Evolutionary conservation across 139 green algal genomes (phyloP), one percentile per base, ranked within the genome.

Genomic region (Chlorella vulgaris): DNA sequence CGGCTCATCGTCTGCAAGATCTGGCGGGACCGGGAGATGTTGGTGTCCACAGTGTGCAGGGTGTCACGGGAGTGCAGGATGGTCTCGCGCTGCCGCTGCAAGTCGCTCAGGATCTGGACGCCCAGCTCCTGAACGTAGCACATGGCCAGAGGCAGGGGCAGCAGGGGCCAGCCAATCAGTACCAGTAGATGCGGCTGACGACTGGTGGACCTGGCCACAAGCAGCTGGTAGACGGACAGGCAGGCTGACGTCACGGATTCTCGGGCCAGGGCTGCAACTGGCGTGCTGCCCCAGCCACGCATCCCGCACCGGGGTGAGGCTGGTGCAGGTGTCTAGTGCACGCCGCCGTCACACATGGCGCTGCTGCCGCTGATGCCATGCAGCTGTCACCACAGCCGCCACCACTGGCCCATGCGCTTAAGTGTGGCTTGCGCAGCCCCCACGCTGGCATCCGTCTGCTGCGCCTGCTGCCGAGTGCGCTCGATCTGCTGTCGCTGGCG

Each of bases 51-150:
- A 31, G 89, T 90, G 43, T 96, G 91, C 24, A 98, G 81, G 40
- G 93, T 95, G 84, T 97, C 90, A 40, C 91, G 91, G 33, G 95
- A 88, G 78, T 93, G 88, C 35, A 91, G 42, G 81, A 99, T 98
- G 6, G 95, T 98, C 87, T 99, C 89, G 5, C 96, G 89, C 81
- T 99, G 96, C 31, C 91, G 78, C 51, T 97, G 91, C 43, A 99
- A 88, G 88, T 99, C 93, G 60, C 91, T 79, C 61, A 99, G 84
- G 65, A 99, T 98, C 81, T 66, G 91, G 4, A 94, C 92, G 21
- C 96, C 96, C 29, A 98, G 87, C 80, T 99, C 96, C 94, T 99
- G 92, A 68, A 50, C 62, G 47, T 50, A 70, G 18, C 51, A 18
- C 63, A 71, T 22, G 7, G 47, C 21, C 22, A 35, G 31, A 67